phyloP scores from a whole-genome alignment of 2,329 filamentous ascomycete species.

The Dactylellina sp. region DNA sequence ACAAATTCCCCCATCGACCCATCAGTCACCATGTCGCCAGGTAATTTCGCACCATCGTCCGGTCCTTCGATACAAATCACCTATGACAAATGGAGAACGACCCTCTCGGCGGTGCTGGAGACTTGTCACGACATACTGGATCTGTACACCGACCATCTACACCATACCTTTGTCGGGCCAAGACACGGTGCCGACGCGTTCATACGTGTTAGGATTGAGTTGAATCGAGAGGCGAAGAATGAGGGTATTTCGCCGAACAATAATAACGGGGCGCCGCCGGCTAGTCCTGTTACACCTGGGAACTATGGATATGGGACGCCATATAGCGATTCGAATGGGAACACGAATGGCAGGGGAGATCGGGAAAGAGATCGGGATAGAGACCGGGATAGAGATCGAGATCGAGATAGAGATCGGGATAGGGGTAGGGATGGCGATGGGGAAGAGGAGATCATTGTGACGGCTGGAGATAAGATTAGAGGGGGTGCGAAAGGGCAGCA shows the following conservation, averaged over 20 bases:
- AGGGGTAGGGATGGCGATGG: conserved; percentile 8
- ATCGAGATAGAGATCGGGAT: conserved; percentile 24
- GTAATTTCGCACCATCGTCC: conserved; percentile 18
- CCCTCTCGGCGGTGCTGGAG: conserved; percentile 72
- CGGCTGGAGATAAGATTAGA: conserved; percentile 48
- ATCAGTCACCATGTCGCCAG: conserved; percentile 19
- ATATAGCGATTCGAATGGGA: conserved; percentile 49
- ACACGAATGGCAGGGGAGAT: conserved; percentile 30
- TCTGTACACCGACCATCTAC: conserved; percentile 86
- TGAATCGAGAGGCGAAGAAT: conserved; percentile 83
- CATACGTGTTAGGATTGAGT: conserved; percentile 84
- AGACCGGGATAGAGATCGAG: conserved; percentile 17
- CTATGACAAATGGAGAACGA: conserved; percentile 64
- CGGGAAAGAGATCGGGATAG: conserved; percentile 25
- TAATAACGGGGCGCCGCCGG: conserved; percentile 59
- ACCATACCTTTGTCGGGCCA: conserved; percentile 78
- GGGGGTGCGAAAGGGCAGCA: conserved; percentile 51
- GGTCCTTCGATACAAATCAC: conserved; percentile 22
- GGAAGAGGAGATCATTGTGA: conserved; percentile 45
- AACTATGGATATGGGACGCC: conserved; percentile 50
- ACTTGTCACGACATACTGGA: conserved; percentile 91
- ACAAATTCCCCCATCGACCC: conserved; percentile 64
- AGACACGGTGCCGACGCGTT: conserved; percentile 80
- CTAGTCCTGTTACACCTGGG: conserved; percentile 55
- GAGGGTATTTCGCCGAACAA: conserved; percentile 63